Percentiles rank a stretch among this genome's conserved stretches.
Conservation (phyloP, 768 basidiomycete species). For the Tricholoma matsutake region DNA sequence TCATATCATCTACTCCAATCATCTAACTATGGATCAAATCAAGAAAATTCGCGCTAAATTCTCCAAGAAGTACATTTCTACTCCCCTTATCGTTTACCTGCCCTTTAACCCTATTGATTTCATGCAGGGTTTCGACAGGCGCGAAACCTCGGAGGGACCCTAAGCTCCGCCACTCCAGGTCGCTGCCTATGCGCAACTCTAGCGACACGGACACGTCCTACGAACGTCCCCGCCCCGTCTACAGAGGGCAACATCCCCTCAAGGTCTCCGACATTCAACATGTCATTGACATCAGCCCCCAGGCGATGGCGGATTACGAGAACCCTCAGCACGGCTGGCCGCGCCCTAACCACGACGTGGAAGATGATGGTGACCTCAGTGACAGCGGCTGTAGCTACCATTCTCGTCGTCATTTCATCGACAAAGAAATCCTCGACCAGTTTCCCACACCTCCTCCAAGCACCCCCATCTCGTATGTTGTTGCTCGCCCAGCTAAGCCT, state of each 20-base stretch:
- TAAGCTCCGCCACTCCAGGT: conserved; percentile 16
- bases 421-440: conserved; percentile 9
- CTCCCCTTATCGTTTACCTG: background rate
- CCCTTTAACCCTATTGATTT: background rate
- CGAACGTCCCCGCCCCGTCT: conserved; percentile 6
- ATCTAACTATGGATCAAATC: conserved; percentile 12
- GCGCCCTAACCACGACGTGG: background rate
- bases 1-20: background rate
- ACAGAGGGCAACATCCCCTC: conserved; percentile 12
- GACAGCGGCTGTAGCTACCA: background rate
- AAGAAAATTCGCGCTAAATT: conserved; percentile 15
- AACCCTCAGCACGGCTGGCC: conserved; percentile 9
- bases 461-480: background rate
- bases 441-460: conserved; percentile 12
- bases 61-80: conserved; percentile 13
- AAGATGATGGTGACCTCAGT: background rate
- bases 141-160: conserved; percentile 8
- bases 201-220: conserved; percentile 16
- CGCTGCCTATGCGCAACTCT: conserved; percentile 22
- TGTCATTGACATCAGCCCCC: conserved; percentile 12
- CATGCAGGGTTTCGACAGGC: conserved; percentile 3
- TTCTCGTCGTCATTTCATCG: conserved; percentile 2
- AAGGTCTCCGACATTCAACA: conserved; percentile 10
- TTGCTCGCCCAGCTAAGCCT: background rate
- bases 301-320: conserved; percentile 2